Conservation (phyloP, 2,329 filamentous ascomycete genomes). For the Alternaria burnsii region DNA sequence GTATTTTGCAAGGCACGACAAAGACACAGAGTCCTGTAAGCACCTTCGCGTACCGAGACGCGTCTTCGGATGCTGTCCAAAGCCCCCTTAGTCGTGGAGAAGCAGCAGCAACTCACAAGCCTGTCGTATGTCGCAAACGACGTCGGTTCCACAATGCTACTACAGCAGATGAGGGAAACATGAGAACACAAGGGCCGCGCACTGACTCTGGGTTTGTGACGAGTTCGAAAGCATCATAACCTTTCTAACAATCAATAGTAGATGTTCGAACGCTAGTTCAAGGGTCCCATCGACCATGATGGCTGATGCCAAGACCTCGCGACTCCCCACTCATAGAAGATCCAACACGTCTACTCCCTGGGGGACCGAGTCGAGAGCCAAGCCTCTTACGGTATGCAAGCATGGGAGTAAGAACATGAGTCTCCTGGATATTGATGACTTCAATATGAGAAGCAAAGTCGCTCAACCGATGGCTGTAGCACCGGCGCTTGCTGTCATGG, state of each 20-base stretch:
- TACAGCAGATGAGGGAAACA: neutral
- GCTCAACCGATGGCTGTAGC: constrained; percentile 29
- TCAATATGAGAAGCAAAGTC: constrained; percentile 22
- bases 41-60: neutral
- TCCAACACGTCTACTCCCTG: neutral
- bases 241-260: neutral
- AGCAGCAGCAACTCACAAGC: neutral
- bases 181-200: neutral
- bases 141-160: neutral
- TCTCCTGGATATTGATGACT: constrained; percentile 26
- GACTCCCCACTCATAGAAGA: neutral
- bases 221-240: neutral
- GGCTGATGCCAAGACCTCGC: neutral
- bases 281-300: neutral
- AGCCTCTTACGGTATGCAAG: neutral
- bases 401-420: constrained; percentile 1
- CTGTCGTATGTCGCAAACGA: neutral
- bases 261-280: neutral
- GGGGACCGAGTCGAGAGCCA: neutral
- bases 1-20: neutral
- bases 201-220: neutral
- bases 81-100: neutral
- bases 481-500: constrained; percentile 22
- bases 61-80: neutral
- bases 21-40: neutral